A percentile compares a stretch with the other conserved stretches of the same genome.
These are phyloP conservation scores for Paragyromitra xinjiangensis DNA, from an alignment of 495 filamentous ascomycete genomes.

Conservation along the genomic window DNA sequence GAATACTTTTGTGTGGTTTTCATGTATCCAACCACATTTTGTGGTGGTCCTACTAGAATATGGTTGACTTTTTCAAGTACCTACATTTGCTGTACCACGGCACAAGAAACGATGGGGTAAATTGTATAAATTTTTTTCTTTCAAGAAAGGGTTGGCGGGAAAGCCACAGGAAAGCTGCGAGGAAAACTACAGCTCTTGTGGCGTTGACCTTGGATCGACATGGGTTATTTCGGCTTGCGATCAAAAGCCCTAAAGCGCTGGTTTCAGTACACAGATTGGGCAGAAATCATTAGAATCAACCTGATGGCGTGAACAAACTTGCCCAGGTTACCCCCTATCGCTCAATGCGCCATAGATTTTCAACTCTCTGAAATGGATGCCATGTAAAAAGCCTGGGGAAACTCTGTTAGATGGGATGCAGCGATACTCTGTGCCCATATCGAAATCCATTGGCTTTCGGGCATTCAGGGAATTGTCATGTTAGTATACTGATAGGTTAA, in stretches of 20 bases:
- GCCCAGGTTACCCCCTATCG: constrained; percentile 7
- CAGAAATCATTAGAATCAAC: constrained; percentile 4
- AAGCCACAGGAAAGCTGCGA: not conserved
- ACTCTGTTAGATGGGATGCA: constrained; percentile 43
- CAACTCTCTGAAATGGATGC: constrained; percentile 24
- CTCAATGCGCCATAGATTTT: constrained; percentile 16
- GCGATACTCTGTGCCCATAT: constrained; percentile 44
- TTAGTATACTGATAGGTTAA: constrained; percentile 35
- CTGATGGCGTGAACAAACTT: not conserved
- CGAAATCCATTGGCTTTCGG: constrained; percentile 44
- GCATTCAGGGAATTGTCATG: constrained; percentile 16
- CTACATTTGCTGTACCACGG: constrained; percentile 32
- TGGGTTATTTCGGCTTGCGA: not conserved
- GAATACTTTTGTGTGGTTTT: constrained; percentile 25
- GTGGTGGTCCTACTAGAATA: constrained; percentile 6
- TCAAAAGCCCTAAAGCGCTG: constrained; percentile 10
- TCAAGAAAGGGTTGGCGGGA: not conserved
- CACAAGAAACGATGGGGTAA: not conserved
- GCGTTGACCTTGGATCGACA: constrained; percentile 1
- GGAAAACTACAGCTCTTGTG: not conserved
- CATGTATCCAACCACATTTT: constrained; percentile 33
- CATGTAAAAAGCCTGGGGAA: constrained; percentile 33
- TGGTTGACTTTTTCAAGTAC: constrained; percentile 1
- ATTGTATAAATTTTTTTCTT: too few relatives aligned
- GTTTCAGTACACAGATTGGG: constrained; percentile 17